These are phyloP conservation scores for Castanea sativa DNA, from an alignment of 306 rosid genomes.

Conservation along the genomic window DNA sequence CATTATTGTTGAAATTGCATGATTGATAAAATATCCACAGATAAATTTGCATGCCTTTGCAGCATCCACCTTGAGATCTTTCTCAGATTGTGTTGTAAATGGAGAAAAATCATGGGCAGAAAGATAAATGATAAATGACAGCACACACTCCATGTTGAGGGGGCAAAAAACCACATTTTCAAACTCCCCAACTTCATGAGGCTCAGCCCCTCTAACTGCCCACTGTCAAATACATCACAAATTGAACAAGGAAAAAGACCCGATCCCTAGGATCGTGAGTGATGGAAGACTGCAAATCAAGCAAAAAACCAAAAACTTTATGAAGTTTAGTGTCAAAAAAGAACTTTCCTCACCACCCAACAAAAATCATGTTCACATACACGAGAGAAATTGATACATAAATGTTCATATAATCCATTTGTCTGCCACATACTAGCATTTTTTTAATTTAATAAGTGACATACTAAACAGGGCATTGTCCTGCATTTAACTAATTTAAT, in stretches of 20 bases:
- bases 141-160: too few relatives aligned
- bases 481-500: not conserved
- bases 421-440: not conserved
- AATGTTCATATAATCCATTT: not conserved
- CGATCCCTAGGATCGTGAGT: conserved; percentile 86
- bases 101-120: too few relatives aligned
- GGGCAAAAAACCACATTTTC: not conserved
- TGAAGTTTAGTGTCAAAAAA: conserved; percentile 7
- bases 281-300: conserved; percentile 72
- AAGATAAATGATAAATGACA: too few relatives aligned
- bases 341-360: not conserved
- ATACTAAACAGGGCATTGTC: not conserved
- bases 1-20: too few relatives aligned
- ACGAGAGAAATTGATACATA: not conserved
- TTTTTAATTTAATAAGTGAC: not conserved
- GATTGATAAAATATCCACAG: too few relatives aligned
- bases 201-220: not conserved
- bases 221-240: conserved; percentile 2
- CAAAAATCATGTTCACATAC: not conserved
- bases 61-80: too few relatives aligned
- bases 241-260: conserved; percentile 38
- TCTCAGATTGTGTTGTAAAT: too few relatives aligned
- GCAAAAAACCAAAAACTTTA: not conserved
- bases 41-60: too few relatives aligned
- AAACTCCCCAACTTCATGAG: not conserved